Base-by-base conservation (phyloP, 257 asterid species). In the Capsicum chinense region DNA sequence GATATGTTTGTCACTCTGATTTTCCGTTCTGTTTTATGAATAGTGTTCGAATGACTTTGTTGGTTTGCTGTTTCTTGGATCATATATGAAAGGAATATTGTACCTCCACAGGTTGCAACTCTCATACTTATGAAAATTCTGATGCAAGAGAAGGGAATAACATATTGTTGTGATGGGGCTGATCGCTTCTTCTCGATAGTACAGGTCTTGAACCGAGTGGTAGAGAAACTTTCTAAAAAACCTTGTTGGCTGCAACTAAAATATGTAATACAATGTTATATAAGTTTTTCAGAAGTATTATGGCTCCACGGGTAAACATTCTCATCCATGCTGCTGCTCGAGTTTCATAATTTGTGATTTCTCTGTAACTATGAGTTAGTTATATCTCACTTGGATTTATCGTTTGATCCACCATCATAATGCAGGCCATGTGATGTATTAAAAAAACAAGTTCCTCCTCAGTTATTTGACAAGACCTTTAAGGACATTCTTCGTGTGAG, bases 101-200 rank as follows among this genome's bases (percentile, higher is more conserved):
- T 42, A 21, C 54, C n/a, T 6, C 16, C 17, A 80, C 74, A 84
- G 81, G 47, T 84, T 13, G 83, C 87, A 39, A 80, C 84, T 2
- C 50, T 52, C 56, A 56, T 84, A 79, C 13, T 84, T 50, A 11
- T 64, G 79, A 84, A 79, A 10, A 79, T 79, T 12, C n/a, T 84
- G 64, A 64, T 8, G 74, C 80, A 79, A 84, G 71, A 37, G 13
- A 79, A 80, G 17, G 87, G 84, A 16, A 9, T 79, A 35, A 42
- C 19, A 21, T 67, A 84, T 37, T 84, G 84, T 9, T 64, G 54
- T 21, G 79, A 4, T 3, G 56, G 2, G 6, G 73, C 52, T 11
- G 64, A 37, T 3, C 64, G 84, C 21, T 84, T 84, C 62, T 56
- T 39, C 58, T 5, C 56, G 17, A 17, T 80, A 26, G 80, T 66